Evolutionary conservation across 1,139 yeast species (phyloP), one percentile per base, ranked within the genome.

Genomic region (Zhuliangozyma parablackwelliae): DNA sequence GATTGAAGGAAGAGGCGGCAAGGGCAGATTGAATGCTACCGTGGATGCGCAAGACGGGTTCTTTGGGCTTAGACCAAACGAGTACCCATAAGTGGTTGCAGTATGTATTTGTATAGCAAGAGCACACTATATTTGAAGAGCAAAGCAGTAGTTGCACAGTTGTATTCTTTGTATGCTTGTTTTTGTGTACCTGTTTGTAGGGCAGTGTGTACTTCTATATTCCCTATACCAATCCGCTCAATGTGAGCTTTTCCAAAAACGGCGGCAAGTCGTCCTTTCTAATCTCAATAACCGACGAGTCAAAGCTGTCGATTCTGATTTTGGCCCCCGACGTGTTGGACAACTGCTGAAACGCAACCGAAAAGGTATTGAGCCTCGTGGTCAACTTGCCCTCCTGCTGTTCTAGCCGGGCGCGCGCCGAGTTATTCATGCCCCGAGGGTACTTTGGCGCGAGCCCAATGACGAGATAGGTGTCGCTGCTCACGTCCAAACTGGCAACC

Each of bases 221-320:
- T 9, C 2, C 10, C 24, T 26, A 26, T 3, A 26, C 12, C 10
- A 26, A 26, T 4, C 28, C 28, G 6, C 28, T 26, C 11, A 69
- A 56, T 5, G 77, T 71, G 37, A 92, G 65, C 40, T 80, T 80
- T 57, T 92, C 98, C 46, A 92, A 65, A 53, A 92, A 92, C 31
- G 96, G 88, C 3, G 89, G 72, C 48, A 92, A 67, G 55, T 94
- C 98, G 38, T 89, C 96, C 54, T 82, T 83, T 41, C 88, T 66
- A 33, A 94, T 82, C 60, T 92, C 97, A 31, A 94, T 88, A 28
- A 92, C 87, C 2, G 97, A 82, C 45, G 95, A 86, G 54, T 92
- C 97, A 60, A 92, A 92, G 50, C 95, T 88, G 58, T 94, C 97
- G 43, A 92, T 83, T 51, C 94, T 74, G 26, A 89, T 90, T 49